These are phyloP conservation scores for Akanthomyces uredinophilus DNA, from an alignment of 2,329 filamentous ascomycete species.

Conservation along the genomic window DNA sequence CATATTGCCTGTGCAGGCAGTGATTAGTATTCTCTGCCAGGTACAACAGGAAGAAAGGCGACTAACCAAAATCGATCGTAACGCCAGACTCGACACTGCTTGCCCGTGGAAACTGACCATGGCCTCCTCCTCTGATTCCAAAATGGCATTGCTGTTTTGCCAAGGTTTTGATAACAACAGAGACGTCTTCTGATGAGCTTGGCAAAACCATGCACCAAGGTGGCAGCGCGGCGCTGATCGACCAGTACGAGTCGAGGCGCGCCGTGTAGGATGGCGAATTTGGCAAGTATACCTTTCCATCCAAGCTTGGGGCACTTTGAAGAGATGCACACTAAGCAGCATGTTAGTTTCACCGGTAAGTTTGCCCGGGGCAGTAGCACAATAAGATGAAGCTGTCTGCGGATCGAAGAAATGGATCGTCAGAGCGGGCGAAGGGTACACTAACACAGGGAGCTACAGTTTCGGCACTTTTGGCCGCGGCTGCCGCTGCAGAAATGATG, in stretches of 20 bases:
- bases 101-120: constrained; percentile 8
- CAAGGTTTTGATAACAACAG: constrained; percentile 17
- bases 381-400: too few species aligned
- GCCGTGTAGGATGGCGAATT: constrained; percentile 14
- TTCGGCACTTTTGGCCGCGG: not conserved
- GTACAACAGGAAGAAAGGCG: not conserved
- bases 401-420: too few species aligned
- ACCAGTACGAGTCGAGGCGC: constrained; percentile 23
- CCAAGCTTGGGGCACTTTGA: not conserved
- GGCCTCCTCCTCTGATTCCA: constrained; percentile 18
- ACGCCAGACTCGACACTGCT: constrained; percentile 18
- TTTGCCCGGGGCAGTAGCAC: not conserved
- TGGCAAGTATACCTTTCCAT: not conserved
- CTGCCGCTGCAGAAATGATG: not conserved
- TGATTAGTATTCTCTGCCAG: not conserved
- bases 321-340: not conserved
- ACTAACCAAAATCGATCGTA: constrained; percentile 14
- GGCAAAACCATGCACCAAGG: constrained; percentile 26
- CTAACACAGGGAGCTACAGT: not conserved
- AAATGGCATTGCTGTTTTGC: constrained; percentile 15
- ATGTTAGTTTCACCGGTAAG: not conserved
- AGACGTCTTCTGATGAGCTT: constrained; percentile 19
- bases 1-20: constrained; percentile 18
- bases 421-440: not conserved
- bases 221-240: constrained; percentile 18